Percentiles rank a stretch among this genome's conserved stretches.
Evolutionary conservation across 1,139 yeast genomes (phyloP).

Genomic region (Taphrina sp.): DNA sequence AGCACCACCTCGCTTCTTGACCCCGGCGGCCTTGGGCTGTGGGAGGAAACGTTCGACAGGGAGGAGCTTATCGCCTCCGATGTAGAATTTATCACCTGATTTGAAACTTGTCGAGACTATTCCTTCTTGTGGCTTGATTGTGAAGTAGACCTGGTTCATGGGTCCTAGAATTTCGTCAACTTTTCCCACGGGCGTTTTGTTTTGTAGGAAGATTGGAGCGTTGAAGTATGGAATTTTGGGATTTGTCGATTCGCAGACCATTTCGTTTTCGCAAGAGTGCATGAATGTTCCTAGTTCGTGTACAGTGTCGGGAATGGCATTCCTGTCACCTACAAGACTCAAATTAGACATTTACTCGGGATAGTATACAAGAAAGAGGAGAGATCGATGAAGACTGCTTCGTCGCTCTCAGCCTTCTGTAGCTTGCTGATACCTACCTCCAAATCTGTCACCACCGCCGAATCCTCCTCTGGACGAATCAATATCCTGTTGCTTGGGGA

Average conservation of each 20-base stretch:
- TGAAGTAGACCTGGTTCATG: constrained; percentile 91
- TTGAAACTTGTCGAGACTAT: constrained; percentile 90
- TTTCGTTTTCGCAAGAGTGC: constrained; percentile 95
- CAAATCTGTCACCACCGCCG: constrained; percentile 31
- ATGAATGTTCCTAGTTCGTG: constrained; percentile 91
- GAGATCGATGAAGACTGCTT: too few species aligned
- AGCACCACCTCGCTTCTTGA: constrained; percentile 51
- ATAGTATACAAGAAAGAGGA: neutral
- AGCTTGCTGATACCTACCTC: too few species aligned
- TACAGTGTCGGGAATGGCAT: constrained; percentile 34
- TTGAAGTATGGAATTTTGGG: constrained; percentile 95
- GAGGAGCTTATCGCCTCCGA: constrained; percentile 90
- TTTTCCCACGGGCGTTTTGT: constrained; percentile 89
- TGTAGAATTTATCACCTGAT: constrained; percentile 92
- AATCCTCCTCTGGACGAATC: constrained; percentile 25
- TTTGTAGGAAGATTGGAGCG: constrained; percentile 96
- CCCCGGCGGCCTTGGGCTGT: constrained; percentile 54
- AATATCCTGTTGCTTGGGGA: too few species aligned
- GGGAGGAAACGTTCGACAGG: constrained; percentile 77
- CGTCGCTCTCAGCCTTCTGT: too few species aligned
- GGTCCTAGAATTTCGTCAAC: constrained; percentile 99
- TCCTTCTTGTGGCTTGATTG: constrained; percentile 94
- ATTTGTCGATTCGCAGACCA: constrained; percentile 92
- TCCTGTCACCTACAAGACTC: constrained; percentile 2
- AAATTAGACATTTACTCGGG: neutral